Evolutionary conservation across 305 asterid genomes (phyloP).

Genomic region (Fraxinus ornus): DNA sequence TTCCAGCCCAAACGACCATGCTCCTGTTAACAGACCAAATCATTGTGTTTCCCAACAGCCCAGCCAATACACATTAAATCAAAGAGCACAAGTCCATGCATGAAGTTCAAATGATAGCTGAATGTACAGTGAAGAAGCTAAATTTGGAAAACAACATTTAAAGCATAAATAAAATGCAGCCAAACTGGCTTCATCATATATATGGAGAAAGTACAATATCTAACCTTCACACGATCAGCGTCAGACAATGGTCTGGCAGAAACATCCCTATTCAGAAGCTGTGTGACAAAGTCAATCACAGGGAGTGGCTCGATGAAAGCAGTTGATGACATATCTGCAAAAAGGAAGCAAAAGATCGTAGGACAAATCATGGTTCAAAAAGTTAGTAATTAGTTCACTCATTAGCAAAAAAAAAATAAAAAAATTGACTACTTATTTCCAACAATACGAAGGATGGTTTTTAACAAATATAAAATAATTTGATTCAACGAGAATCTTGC

Average conservation of each 20-base stretch:
- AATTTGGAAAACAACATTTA: background rate
- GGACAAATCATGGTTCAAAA: background rate
- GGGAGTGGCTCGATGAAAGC: conserved; percentile 97
- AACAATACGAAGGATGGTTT: background rate
- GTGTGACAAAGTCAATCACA: conserved; percentile 77
- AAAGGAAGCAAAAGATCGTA: background rate
- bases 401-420: background rate
- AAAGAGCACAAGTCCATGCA: background rate
- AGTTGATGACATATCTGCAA: conserved; percentile 96
- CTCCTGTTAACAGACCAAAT: background rate
- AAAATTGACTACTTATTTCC: background rate
- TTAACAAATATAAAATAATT: background rate
- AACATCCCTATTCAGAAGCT: conserved; percentile 84
- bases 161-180: background rate
- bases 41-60: background rate
- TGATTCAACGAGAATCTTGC: background rate
- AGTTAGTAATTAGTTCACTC: background rate
- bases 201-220: background rate
- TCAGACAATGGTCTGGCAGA: conserved; percentile 77
- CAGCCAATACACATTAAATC: background rate
- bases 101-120: background rate
- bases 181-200: background rate
- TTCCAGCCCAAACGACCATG: background rate
- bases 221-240: conserved; percentile 93
- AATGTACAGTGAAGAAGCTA: background rate